phyloP scores from a whole-genome alignment of 1,139 yeast genomes.

The Kodamaea sp. region DNA sequence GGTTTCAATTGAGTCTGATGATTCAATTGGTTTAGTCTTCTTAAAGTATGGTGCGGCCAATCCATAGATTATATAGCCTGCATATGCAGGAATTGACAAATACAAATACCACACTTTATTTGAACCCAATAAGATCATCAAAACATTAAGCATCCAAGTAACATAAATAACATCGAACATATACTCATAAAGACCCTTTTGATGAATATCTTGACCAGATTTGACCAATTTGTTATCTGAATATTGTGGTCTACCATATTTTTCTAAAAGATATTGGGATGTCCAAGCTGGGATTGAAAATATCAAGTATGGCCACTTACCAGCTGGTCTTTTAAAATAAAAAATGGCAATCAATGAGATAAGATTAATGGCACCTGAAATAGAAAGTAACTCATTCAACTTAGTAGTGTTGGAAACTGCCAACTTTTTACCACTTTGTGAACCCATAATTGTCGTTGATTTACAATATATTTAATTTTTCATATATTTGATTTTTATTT shows the following conservation, averaged over 20 bases:
- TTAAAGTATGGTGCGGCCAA: slow-evolving; percentile 22
- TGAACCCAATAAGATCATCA: slow-evolving; percentile 53
- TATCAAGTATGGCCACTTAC: slow-evolving; percentile 49
- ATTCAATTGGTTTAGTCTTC: slow-evolving; percentile 11
- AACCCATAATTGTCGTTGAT: slow-evolving; percentile 29
- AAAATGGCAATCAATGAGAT: slow-evolving; percentile 40
- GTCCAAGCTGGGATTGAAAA: slow-evolving; percentile 56
- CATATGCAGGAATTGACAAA: slow-evolving; percentile 47
- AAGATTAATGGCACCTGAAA: slow-evolving; percentile 42
- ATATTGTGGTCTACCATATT: slow-evolving; percentile 62
- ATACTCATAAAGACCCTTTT: slow-evolving; percentile 71
- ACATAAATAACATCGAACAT: slow-evolving; percentile 71
- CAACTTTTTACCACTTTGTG: slow-evolving; percentile 59
- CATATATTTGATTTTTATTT: neutral
- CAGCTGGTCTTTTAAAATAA: slow-evolving; percentile 51
- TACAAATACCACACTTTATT: slow-evolving; percentile 63
- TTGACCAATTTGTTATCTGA: slow-evolving; percentile 40
- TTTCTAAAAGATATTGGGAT: slow-evolving; percentile 57
- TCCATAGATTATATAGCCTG: slow-evolving; percentile 48
- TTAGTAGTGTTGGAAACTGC: slow-evolving; percentile 56
- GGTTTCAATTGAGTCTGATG: slow-evolving; percentile 6
- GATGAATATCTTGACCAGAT: slow-evolving; percentile 65
- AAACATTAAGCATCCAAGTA: slow-evolving; percentile 58
- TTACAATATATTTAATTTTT: neutral
- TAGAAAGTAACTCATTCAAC: slow-evolving; percentile 52